Base-by-base conservation (phyloP, 805 yeast species). In the Zygosaccharomyces kombuchaensis region DNA sequence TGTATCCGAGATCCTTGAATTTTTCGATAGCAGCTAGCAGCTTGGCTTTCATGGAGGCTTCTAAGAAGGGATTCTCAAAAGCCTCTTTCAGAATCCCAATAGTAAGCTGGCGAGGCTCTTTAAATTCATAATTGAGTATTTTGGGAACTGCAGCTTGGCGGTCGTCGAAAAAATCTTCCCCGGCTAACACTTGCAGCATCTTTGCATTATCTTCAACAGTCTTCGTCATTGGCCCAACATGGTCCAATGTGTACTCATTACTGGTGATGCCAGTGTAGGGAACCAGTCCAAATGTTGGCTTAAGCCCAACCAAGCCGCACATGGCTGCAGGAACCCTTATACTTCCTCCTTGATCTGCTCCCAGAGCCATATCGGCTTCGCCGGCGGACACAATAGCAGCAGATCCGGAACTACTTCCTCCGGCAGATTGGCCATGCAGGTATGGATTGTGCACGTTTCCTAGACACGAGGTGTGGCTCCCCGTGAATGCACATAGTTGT, bases 361-460 rank as follows among this genome's bases (percentile, higher is more conserved):
- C 77, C 40, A 75, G 55, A 14, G 71, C 56, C 51, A 76, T 68
- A 40, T 70, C 73, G n/a, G 71, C 74, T 37, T 69, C 53, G 1
- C 68, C 71, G 1, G 70, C 70, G 4, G 79, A 76, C n/a, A 77
- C 77, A 2, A 74, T 64, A 1, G 78, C 78, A 1, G 77, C 79
- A 29, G 76, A 72, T 1, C 82, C 82, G 6, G 80, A 77, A 22
- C 78, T 73, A 9, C 78, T 72, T 4, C 82, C 82, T 6, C 82
- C 80, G 3, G 70, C 61, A 9, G 68, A 65, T 26, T 53, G 60
- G 52, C 57, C 69, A 49, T 44, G 51, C 27, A 62, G 64, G 56
- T 48, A 59, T 13, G 82, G 81, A 51, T 77, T 76, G 25, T 64
- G 54, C 7, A 73, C 69, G 26, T 71, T 58, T 1, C 80, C 80